Evolutionary conservation across 108 stramenopile species (phyloP).

Genomic region (Stephanodiscus triporus): DNA sequence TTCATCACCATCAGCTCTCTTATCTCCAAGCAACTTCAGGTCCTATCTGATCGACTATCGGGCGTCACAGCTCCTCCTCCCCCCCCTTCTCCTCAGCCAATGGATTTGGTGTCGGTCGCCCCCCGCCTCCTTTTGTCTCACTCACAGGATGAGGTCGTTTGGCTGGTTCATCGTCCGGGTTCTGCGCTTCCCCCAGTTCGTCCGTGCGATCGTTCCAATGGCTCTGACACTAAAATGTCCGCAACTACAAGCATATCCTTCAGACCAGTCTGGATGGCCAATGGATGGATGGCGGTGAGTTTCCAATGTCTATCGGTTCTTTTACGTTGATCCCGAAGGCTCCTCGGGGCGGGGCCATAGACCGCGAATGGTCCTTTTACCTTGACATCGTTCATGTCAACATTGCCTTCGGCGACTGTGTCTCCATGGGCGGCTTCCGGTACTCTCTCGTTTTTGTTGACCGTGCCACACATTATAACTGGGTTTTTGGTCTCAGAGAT

Average conservation of each 20-base stretch:
- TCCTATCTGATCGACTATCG: no score
- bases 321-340: slow-evolving; percentile 9
- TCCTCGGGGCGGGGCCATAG: background rate
- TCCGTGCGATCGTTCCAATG: background rate
- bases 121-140: no score
- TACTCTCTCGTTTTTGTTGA: background rate
- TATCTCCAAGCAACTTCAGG: no score
- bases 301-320: slow-evolving; percentile 8
- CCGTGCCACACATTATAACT: background rate
- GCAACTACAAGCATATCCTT: slow-evolving; percentile 13
- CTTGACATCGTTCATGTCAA: slow-evolving; percentile 10
- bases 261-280: background rate
- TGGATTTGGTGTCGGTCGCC: no score
- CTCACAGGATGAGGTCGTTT: no score
- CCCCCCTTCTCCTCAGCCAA: no score
- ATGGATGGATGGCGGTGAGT: background rate
- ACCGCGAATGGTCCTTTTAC: background rate
- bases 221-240: slow-evolving; percentile 13
- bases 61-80: no score
- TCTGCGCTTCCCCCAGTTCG: background rate
- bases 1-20: no score
- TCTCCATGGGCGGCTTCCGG: slow-evolving; percentile 5
- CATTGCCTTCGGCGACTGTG: slow-evolving; percentile 16
- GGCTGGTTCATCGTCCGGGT: slow-evolving; percentile 4
- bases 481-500: no score